A percentile compares a stretch with the other conserved stretches of the same genome.
These are phyloP conservation scores for Russula compacta DNA, from an alignment of 768 basidiomycete genomes.

Conservation along the genomic window DNA sequence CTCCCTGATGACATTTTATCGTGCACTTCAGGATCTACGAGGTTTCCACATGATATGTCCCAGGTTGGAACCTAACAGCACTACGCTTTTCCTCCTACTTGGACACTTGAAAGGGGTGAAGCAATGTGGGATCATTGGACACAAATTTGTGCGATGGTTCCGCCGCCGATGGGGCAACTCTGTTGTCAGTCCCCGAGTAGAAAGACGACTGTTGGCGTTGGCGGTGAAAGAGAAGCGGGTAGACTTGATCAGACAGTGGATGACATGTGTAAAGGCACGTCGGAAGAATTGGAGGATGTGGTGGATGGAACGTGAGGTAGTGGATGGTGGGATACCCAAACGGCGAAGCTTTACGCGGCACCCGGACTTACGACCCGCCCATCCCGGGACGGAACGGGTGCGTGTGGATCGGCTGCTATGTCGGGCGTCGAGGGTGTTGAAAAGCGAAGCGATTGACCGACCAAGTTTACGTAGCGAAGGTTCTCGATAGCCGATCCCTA, in stretches of 20 bases:
- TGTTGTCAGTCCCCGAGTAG: conserved; percentile 49
- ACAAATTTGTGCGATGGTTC: conserved; percentile 37
- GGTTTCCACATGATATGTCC: conserved; percentile 32
- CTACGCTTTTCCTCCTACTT: conserved; percentile 52
- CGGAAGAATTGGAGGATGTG: conserved; percentile 2
- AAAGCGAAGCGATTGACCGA: not conserved
- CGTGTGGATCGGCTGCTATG: not conserved
- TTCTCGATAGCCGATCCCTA: conserved; percentile 6
- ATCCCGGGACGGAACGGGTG: conserved; percentile 3
- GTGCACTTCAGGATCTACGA: conserved; percentile 20
- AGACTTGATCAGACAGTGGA: conserved; percentile 33
- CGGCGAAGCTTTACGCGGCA: not conserved
- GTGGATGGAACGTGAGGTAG: conserved; percentile 13
- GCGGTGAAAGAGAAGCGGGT: conserved; percentile 58
- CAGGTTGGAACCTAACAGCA: conserved; percentile 45
- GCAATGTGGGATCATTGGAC: conserved; percentile 48
- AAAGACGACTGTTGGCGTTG: conserved; percentile 46
- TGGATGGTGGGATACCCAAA: not conserved
- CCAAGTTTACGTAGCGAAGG: conserved; percentile 9
- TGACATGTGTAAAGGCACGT: conserved; percentile 6
- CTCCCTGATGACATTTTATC: conserved; percentile 1
- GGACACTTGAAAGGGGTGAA: conserved; percentile 39
- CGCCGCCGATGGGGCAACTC: conserved; percentile 45
- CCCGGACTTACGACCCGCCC: not conserved
- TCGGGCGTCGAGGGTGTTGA: conserved; percentile 7